A percentile compares a stretch with the other conserved stretches of the same genome.
Evolutionary conservation across 257 asterid genomes (phyloP).

Genomic region (Scutellaria galericulata): DNA sequence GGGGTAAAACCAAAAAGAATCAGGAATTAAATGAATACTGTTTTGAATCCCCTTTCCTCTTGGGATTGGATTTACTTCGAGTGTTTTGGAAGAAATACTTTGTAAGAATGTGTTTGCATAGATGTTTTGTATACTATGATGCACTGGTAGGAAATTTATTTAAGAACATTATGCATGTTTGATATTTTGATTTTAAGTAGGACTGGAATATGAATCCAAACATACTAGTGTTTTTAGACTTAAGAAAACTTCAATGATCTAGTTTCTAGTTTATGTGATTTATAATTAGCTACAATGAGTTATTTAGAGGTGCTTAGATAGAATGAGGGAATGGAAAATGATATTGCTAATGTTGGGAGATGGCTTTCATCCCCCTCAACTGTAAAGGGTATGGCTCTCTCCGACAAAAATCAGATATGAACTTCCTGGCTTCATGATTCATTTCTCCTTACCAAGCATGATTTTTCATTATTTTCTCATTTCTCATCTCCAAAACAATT

Average conservation of each 20-base stretch:
- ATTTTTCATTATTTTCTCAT: too few relatives aligned
- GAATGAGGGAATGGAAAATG: not conserved
- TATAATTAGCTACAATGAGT: constrained; percentile 2
- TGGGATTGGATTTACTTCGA: too few relatives aligned
- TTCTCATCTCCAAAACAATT: too few relatives aligned
- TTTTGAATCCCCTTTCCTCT: not conserved
- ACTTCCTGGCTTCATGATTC: too few relatives aligned
- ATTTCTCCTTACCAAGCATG: too few relatives aligned
- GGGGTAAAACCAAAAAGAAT: not conserved
- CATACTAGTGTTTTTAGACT: not conserved
- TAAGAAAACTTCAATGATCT: not conserved
- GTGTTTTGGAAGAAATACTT: not conserved
- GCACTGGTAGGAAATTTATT: not conserved
- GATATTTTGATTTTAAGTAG: not conserved
- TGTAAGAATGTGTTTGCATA: not conserved
- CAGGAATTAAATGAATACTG: not conserved
- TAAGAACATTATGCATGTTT: not conserved
- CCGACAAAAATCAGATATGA: too few relatives aligned
- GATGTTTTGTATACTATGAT: not conserved
- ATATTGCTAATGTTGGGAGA: not conserved
- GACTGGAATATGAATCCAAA: not conserved
- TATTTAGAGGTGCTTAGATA: not conserved
- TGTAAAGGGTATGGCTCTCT: too few relatives aligned
- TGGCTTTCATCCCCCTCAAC: too few relatives aligned
- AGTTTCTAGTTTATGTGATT: constrained; percentile 6